phyloP scores from a whole-genome alignment of 176 grass and related monocot species.

The Aegilops speltoides region DNA sequence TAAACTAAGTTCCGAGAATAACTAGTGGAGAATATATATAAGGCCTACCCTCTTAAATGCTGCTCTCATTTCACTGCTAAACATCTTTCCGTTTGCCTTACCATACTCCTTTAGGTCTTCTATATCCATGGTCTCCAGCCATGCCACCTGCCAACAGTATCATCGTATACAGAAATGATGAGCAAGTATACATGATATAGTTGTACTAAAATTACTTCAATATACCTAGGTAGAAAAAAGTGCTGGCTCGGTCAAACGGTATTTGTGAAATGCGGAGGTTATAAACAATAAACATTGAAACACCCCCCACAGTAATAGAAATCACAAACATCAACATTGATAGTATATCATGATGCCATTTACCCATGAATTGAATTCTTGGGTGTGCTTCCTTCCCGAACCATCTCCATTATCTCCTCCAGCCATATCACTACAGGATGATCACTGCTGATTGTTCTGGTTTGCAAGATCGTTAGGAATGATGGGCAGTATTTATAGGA shows the following conservation, averaged over 20 bases:
- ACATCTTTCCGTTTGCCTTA: neutral
- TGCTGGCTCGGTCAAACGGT: neutral
- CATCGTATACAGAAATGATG: neutral
- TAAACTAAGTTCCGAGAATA: neutral
- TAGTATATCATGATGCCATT: neutral
- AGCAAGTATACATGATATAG: neutral
- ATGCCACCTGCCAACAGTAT: neutral
- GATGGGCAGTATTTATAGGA: neutral
- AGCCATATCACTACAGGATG: neutral
- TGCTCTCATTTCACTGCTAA: neutral
- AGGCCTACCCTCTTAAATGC: neutral
- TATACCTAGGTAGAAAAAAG: neutral
- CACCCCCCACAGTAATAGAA: neutral
- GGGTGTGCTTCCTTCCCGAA: neutral
- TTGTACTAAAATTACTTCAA: neutral
- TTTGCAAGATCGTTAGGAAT: neutral
- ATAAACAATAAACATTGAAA: neutral
- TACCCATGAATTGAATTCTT: conserved; percentile 15
- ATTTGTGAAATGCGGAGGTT: neutral
- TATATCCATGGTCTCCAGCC: conserved; percentile 1
- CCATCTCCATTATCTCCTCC: neutral
- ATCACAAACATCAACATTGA: neutral
- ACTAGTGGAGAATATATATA: neutral
- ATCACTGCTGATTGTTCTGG: neutral
- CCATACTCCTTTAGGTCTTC: neutral